These are phyloP conservation scores for Hanseniaspora vineae DNA, from an alignment of 805 yeast genomes.

Conservation along the genomic window DNA sequence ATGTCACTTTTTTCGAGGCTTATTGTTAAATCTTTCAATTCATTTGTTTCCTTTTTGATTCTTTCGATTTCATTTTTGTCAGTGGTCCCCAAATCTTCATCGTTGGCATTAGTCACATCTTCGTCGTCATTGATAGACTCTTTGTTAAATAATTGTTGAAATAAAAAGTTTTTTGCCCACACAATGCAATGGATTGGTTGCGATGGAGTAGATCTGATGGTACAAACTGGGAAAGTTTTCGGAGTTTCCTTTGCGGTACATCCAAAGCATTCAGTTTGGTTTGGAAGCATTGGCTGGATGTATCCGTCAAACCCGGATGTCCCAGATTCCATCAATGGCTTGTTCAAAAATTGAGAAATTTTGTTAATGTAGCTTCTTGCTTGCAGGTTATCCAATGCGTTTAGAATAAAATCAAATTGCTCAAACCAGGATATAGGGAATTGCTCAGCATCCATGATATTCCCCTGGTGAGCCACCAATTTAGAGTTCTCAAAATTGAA, in stretches of 20 bases:
- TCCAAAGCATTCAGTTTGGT: constrained; percentile 81
- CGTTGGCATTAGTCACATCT: constrained; percentile 20
- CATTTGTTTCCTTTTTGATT: constrained; percentile 54
- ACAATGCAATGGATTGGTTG: constrained; percentile 93
- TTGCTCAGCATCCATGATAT: constrained; percentile 61
- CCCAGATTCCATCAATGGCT: constrained; percentile 84
- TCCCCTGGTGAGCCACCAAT: constrained; percentile 71
- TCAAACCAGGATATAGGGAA: constrained; percentile 70
- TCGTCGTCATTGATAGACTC: constrained; percentile 22
- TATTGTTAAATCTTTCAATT: constrained; percentile 36
- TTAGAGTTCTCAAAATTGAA: constrained; percentile 46
- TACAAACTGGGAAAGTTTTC: constrained; percentile 88
- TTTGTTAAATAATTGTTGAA: constrained; percentile 64
- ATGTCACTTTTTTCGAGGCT: constrained; percentile 11
- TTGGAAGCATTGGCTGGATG: constrained; percentile 80
- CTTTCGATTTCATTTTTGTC: constrained; percentile 53
- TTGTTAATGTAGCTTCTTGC: constrained; percentile 86
- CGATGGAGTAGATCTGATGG: constrained; percentile 92
- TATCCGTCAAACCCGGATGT: constrained; percentile 94
- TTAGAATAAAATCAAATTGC: constrained; percentile 69
- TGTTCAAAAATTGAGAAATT: constrained; percentile 59
- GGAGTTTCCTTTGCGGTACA: constrained; percentile 83
- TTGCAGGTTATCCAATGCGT: constrained; percentile 87
- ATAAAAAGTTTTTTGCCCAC: constrained; percentile 91
- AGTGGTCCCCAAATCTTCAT: constrained; percentile 42